Conservation (phyloP, 768 basidiomycete species). For the Gloeostereum incarnatum region DNA sequence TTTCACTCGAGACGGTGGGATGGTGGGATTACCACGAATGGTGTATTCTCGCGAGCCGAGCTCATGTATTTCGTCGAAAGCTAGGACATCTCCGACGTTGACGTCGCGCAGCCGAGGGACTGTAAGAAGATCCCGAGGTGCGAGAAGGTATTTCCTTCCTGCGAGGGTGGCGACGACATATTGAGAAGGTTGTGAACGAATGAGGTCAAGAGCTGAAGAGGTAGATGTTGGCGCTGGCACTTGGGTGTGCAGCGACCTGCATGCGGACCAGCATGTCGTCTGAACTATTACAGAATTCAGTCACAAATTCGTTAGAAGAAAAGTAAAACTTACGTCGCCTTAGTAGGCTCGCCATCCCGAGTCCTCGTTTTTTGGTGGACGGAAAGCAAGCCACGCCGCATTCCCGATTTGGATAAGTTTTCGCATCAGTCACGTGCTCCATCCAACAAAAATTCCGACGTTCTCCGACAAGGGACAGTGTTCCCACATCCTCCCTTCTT, state of each 20-base stretch:
- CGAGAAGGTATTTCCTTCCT: constrained; percentile 81
- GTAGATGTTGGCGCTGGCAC: constrained; percentile 25
- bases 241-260: constrained; percentile 13
- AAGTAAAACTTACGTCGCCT: constrained; percentile 3
- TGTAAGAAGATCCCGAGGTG: constrained; percentile 88
- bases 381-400: no score
- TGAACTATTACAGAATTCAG: no score
- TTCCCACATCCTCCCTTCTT: constrained; percentile 28
- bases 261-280: constrained; percentile 4
- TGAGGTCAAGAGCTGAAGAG: constrained; percentile 63
- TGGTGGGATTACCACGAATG: constrained; percentile 66
- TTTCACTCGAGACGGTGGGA: constrained; percentile 56
- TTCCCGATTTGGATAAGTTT: no score
- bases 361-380: no score
- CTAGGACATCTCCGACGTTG: constrained; percentile 76
- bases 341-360: constrained; percentile 6
- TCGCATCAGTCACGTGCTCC: no score
- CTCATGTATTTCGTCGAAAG: constrained; percentile 83
- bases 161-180: constrained; percentile 88
- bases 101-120: constrained; percentile 85
- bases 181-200: constrained; percentile 85
- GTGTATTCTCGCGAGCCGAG: constrained; percentile 95
- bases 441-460: constrained; percentile 38
- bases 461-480: constrained; percentile 5
- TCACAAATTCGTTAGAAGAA: not conserved